Conservation (phyloP, 2,329 filamentous ascomycete genomes). For the Ophiocordyceps robertsii region DNA sequence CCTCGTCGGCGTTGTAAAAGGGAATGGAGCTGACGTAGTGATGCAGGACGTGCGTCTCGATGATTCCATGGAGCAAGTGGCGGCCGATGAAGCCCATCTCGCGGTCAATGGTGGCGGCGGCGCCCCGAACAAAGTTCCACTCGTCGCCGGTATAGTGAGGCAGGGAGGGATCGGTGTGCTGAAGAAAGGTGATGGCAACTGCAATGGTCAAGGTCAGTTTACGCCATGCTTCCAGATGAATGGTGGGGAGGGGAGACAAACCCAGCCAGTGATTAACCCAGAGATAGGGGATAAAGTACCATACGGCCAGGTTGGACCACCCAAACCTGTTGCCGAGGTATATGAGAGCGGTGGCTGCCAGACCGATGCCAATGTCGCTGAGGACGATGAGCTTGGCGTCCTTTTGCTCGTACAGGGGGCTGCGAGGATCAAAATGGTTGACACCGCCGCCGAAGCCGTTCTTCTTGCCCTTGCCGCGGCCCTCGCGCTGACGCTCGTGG, state of each 20-base stretch:
- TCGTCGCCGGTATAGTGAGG: conserved; percentile 78
- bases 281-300: conserved; percentile 90
- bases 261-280: conserved; percentile 99
- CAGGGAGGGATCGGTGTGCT: conserved; percentile 89
- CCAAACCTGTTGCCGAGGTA: conserved; percentile 66
- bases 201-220: conserved; percentile 13
- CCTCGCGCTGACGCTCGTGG: conserved; percentile 83
- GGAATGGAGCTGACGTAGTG: conserved; percentile 95
- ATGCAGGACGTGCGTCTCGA: conserved; percentile 95
- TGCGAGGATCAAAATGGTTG: conserved; percentile 86
- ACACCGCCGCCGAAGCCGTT: conserved; percentile 73
- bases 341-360: conserved; percentile 49
- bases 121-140: conserved; percentile 90
- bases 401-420: conserved; percentile 82
- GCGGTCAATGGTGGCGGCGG: conserved; percentile 89
- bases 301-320: conserved; percentile 75
- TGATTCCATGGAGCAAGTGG: conserved; percentile 82
- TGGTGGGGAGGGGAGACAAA: conserved; percentile 35
- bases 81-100: conserved; percentile 95
- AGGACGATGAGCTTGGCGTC: conserved; percentile 78
- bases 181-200: conserved; percentile 95
- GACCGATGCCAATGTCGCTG: conserved; percentile 68
- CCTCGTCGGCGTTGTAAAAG: conserved; percentile 94
- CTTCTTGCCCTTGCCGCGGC: conserved; percentile 80
- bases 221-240: background rate